Evolutionary conservation across 805 yeast species (phyloP).

Genomic region (Saccharomycopsis schoenii): DNA sequence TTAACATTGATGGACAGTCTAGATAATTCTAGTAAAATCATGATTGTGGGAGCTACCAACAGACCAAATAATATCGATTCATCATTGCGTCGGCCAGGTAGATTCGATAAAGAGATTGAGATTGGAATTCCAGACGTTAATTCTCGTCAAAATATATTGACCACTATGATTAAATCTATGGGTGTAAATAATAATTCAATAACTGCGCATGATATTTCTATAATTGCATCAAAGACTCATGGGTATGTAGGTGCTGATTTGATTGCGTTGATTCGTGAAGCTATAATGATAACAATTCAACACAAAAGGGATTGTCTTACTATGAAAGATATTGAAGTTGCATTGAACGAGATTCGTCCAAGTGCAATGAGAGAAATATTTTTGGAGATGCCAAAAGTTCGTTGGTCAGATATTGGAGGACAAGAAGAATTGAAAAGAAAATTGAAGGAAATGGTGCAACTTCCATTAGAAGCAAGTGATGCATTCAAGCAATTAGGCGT

Average conservation of each 20-base stretch:
- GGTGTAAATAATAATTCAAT: constrained; percentile 38
- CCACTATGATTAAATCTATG: constrained; percentile 34
- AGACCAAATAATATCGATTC: constrained; percentile 61
- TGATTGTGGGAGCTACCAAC: constrained; percentile 64
- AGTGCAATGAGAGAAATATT: constrained; percentile 96
- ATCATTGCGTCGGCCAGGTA: constrained; percentile 75
- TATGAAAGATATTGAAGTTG: constrained; percentile 58
- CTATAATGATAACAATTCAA: constrained; percentile 75
- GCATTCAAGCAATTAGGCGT: constrained; percentile 73
- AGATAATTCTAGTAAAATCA: constrained; percentile 53
- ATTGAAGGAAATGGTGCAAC: constrained; percentile 80
- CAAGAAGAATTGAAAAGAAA: constrained; percentile 75
- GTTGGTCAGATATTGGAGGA: constrained; percentile 95
- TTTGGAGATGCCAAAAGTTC: constrained; percentile 86
- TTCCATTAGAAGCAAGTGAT: constrained; percentile 77
- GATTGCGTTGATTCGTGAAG: constrained; percentile 77
- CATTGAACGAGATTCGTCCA: constrained; percentile 77
- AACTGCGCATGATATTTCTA: constrained; percentile 42
- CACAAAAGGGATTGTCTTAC: constrained; percentile 43
- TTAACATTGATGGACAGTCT: constrained; percentile 74
- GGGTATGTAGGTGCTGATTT: constrained; percentile 98
- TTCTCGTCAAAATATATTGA: constrained; percentile 65
- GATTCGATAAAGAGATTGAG: constrained; percentile 85
- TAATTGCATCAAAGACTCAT: constrained; percentile 71
- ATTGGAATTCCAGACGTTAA: constrained; percentile 85